Conservation (phyloP, 2,329 filamentous ascomycete genomes). For the Trichoderma pleuroti region DNA sequence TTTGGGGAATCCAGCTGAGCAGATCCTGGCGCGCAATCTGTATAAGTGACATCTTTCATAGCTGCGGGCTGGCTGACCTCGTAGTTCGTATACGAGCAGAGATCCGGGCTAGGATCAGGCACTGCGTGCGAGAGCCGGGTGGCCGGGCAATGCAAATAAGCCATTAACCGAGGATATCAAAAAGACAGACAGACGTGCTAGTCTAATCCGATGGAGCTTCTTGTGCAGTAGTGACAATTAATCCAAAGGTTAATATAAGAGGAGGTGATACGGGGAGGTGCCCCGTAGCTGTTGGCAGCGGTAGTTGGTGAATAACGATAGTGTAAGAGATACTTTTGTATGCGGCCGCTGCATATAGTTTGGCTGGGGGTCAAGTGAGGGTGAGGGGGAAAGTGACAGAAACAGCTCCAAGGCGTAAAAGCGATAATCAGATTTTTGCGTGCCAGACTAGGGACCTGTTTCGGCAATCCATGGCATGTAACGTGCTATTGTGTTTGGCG, state of each 20-base stretch:
- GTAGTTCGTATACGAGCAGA: not conserved
- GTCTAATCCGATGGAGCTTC: not conserved
- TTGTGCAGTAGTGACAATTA: not conserved
- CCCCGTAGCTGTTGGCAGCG: not conserved
- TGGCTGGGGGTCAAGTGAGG: not conserved
- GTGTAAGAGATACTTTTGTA: not conserved
- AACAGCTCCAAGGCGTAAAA: not conserved
- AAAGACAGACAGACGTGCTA: not conserved
- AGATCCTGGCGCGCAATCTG: constrained; percentile 7
- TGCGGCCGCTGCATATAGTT: constrained; percentile 1
- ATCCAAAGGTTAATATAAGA: not conserved
- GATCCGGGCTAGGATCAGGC: not conserved
- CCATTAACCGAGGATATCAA: constrained; percentile 3
- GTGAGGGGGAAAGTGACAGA: not conserved
- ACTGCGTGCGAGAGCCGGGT: not conserved
- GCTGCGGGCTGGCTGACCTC: not conserved
- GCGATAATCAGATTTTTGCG: not conserved
- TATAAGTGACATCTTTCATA: not conserved
- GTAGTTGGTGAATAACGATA: not conserved
- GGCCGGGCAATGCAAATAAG: not conserved
- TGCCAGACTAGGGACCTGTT: not conserved
- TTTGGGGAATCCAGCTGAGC: not conserved
- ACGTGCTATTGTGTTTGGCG: constrained; percentile 5
- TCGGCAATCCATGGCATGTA: constrained; percentile 8
- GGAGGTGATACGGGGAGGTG: not conserved